A percentile compares a stretch with the other conserved stretches of the same genome.
phyloP scores from a whole-genome alignment of 441 rosid genomes.

The Eruca vesicaria region DNA sequence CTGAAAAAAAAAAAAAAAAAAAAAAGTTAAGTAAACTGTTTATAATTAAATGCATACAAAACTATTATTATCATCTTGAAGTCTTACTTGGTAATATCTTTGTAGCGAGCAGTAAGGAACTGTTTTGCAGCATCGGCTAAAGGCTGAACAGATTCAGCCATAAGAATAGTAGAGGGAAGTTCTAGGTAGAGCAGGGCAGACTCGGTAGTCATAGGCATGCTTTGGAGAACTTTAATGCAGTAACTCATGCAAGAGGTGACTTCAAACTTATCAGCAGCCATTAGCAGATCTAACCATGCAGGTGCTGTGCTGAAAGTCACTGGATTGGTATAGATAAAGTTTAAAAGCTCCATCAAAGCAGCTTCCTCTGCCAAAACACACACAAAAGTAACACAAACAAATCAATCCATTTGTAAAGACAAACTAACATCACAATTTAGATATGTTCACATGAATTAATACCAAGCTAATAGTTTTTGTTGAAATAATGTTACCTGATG shows the following conservation, averaged over 20 bases:
- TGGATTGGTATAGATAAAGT: conserved; percentile 64
- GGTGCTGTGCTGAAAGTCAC: conserved; percentile 51
- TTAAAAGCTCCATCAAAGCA: conserved; percentile 67
- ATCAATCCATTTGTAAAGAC: neutral
- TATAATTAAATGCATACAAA: no score
- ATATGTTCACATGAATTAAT: neutral
- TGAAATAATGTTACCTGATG: conserved; percentile 74
- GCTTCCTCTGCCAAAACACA: conserved; percentile 60
- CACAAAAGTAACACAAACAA: neutral
- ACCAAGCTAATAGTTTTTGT: no score
- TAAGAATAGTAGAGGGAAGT: conserved; percentile 64
- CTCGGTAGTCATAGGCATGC: conserved; percentile 63
- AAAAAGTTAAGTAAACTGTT: no score
- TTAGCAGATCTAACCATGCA: conserved; percentile 61
- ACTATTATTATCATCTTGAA: no score
- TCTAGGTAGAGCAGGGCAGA: conserved; percentile 70
- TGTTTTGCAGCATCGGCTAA: conserved; percentile 67
- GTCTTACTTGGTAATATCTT: conserved; percentile 61
- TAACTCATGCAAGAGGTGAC: conserved; percentile 78
- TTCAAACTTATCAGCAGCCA: conserved; percentile 81
- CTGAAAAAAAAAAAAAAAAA: no score
- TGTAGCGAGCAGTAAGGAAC: conserved; percentile 58
- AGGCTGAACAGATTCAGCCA: conserved; percentile 72
- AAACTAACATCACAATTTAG: neutral
- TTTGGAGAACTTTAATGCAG: conserved; percentile 60